Conservation (phyloP, 208 protist species). For the Leishmania martiniquensis region DNA sequence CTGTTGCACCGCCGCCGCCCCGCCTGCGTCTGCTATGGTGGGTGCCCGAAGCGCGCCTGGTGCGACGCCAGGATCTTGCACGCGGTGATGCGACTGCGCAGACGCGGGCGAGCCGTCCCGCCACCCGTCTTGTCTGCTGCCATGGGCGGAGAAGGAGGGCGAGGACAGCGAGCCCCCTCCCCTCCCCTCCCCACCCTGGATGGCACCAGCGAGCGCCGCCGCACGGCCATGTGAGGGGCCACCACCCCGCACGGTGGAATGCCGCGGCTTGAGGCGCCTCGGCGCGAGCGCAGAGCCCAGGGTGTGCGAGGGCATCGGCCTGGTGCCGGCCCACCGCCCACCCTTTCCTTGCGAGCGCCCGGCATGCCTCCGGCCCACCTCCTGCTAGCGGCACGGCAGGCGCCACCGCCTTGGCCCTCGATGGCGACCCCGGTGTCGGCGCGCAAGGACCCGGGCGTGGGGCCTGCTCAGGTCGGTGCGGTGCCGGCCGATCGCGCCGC, state of each 20-base stretch:
- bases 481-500: neutral
- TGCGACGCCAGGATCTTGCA: no score
- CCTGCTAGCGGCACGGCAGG: neutral
- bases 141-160: neutral
- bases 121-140: neutral
- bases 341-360: neutral
- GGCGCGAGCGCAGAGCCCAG: neutral
- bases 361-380: neutral
- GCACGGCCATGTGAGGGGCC: neutral
- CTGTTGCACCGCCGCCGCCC: neutral
- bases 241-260: neutral
- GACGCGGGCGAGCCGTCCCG: neutral
- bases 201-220: neutral
- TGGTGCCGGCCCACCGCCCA: neutral
- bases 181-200: no score
- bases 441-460: neutral
- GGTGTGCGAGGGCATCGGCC: neutral
- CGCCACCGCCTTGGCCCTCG: neutral
- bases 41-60: no score
- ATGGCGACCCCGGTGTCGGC: neutral
- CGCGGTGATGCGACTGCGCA: no score
- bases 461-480: neutral
- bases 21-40: neutral
- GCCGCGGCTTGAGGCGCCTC: neutral
- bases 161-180: neutral